These are phyloP conservation scores for Clarkia xantiana DNA, from an alignment of 345 rosid genomes.

Conservation along the genomic window DNA sequence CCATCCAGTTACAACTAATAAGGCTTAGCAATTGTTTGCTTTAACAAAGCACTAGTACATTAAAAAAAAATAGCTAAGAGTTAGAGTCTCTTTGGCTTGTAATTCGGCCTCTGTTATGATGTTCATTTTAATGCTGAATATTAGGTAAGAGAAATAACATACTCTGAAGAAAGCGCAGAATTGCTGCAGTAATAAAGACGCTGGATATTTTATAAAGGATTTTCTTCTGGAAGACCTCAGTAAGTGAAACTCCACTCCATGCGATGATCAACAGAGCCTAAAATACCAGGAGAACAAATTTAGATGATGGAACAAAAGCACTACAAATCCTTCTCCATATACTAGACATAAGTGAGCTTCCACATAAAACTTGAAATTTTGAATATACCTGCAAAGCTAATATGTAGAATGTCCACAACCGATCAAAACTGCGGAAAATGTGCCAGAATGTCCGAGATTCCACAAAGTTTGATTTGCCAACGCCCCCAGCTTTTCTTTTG, in stretches of 20 bases:
- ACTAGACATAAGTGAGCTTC: too few species aligned
- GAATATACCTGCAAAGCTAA: slow-evolving; percentile 68
- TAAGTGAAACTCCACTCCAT: slow-evolving; percentile 45
- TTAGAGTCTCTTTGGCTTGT: neutral
- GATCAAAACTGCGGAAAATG: slow-evolving; percentile 84
- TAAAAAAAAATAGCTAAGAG: neutral
- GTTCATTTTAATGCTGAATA: neutral
- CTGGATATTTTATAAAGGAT: slow-evolving; percentile 64
- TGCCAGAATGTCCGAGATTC: slow-evolving; percentile 96
- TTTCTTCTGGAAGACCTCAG: slow-evolving; percentile 44
- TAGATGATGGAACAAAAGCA: too few species aligned
- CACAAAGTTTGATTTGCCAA: slow-evolving; percentile 85
- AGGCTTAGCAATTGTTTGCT: too few species aligned
- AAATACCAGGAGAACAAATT: slow-evolving; percentile 4
- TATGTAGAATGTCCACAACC: slow-evolving; percentile 85
- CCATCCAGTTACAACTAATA: neutral
- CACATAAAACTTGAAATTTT: too few species aligned
- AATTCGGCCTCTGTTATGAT: neutral
- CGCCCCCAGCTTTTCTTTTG: slow-evolving; percentile 33
- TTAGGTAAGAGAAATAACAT: slow-evolving; percentile 14
- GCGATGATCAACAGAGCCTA: slow-evolving; percentile 84
- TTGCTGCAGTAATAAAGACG: slow-evolving; percentile 87
- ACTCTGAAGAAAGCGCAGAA: slow-evolving; percentile 85
- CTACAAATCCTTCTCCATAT: too few species aligned
- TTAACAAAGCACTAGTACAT: neutral